These are phyloP conservation scores for Hydnomerulius pinastri DNA, from an alignment of 768 basidiomycete species.

Conservation along the genomic window DNA sequence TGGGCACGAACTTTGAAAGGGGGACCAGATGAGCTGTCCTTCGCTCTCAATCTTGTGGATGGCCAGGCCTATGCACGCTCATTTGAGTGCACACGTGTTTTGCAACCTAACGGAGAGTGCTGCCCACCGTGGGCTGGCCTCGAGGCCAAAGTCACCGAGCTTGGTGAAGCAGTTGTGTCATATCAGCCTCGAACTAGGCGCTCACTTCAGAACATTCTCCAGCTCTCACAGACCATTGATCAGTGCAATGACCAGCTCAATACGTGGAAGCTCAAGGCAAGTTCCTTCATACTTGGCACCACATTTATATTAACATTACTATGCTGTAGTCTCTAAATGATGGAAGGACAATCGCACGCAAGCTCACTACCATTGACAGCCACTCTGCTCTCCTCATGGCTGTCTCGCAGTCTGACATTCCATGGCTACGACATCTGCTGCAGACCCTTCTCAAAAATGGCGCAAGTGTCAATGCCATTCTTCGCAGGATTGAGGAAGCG, in stretches of 20 bases:
- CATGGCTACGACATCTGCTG: neutral
- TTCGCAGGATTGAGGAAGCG: slow-evolving; percentile 6
- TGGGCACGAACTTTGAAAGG: neutral
- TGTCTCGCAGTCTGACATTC: neutral
- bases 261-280: neutral
- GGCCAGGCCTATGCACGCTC: neutral
- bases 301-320: neutral
- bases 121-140: neutral
- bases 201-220: neutral
- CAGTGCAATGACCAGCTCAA: neutral
- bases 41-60: neutral
- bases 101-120: neutral
- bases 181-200: neutral
- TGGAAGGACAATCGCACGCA: neutral
- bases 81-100: neutral
- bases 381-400: neutral
- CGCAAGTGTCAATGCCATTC: slow-evolving; percentile 6
- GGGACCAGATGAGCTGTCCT: neutral
- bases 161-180: neutral
- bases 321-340: neutral
- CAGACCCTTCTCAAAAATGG: slow-evolving; percentile 1
- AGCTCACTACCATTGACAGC: neutral
- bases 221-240: neutral
- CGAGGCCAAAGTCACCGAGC: neutral
- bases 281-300: neutral